These are phyloP conservation scores for Sclerotinia sclerotiorum DNA, from an alignment of 2,329 filamentous ascomycete genomes.

Conservation along the genomic window DNA sequence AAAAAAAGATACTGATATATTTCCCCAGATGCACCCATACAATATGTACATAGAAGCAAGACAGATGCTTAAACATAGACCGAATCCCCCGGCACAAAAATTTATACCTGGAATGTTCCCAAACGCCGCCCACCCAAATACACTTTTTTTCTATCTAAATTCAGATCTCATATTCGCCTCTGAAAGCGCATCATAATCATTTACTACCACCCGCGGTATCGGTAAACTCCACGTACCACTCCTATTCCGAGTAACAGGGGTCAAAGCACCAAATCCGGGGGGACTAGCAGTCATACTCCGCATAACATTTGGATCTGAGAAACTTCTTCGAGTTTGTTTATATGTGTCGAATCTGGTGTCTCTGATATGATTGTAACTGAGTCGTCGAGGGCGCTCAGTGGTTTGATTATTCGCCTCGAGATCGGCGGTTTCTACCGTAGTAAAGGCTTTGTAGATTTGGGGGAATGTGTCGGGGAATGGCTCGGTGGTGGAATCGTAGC, in stretches of 20 bases:
- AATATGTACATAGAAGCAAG: background rate
- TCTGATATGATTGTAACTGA: constrained; percentile 31
- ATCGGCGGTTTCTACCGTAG: constrained; percentile 17
- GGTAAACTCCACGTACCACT: constrained; percentile 15
- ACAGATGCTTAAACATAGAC: background rate
- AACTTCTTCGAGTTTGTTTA: constrained; percentile 22
- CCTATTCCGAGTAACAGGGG: background rate
- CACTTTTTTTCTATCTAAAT: constrained; percentile 3
- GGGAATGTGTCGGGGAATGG: background rate
- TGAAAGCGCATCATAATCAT: constrained; percentile 33
- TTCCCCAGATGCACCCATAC: background rate
- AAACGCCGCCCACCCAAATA: constrained; percentile 2
- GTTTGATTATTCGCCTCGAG: background rate
- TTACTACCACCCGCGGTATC: constrained; percentile 29
- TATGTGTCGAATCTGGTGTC: constrained; percentile 32
- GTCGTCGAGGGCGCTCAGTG: background rate
- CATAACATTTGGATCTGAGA: constrained; percentile 13
- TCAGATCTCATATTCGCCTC: constrained; percentile 21
- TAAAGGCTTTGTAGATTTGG: constrained; percentile 21
- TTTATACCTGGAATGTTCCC: background rate
- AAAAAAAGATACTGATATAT: background rate
- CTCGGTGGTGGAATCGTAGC: background rate
- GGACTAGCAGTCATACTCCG: background rate
- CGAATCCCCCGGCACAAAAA: background rate
- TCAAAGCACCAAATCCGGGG: background rate